Base-by-base conservation (phyloP, 352 stramenopile species). In the Thalassiosira ordinaria region DNA sequence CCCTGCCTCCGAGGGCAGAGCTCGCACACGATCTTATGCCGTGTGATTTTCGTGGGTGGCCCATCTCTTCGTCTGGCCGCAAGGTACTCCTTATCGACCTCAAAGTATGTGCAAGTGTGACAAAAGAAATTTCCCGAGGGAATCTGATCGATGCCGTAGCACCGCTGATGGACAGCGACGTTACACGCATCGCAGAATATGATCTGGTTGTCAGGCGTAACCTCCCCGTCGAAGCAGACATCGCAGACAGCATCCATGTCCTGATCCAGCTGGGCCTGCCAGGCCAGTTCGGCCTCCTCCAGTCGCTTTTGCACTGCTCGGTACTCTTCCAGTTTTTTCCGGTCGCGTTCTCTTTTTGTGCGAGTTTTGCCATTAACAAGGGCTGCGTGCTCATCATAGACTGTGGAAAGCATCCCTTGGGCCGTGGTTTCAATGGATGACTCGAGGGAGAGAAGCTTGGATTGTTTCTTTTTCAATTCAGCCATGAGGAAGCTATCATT, bases 121-220 rank as follows among this genome's bases (percentile, higher is more conserved):
- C 90, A 95, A 60, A 93, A 93, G 57, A 91, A 95, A 66, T 95
- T 89, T 6, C 90, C 90, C 44, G 84, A 88, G 0, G 90, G 90
- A 33, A 95, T 80, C 71, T 78, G 71, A 67, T 93, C 87, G 57
- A 95, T 88, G 0, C 88, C 88, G 74, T 95, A 95, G 72, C 90
- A 95, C 16, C 74, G 59, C 80, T 95, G 90, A 46, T 95, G 90
- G 26, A 95, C 82, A 16, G 88, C 80, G 0, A 93, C 87, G 80
- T 95, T 89, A 60, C 90, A 95, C 9, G 87, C 73, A 57, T 95
- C 90, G 49, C 90, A 95, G 76, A 95, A 95, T 8, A 93, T 77
- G 69, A 95, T 95, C 78, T 93, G 88, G 64, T 95, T 94, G 4
- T 94, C 84, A 18, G 81, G 84, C 4, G 87, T 92, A 2, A 93